Percentiles rank a stretch among this genome's conserved stretches.
phyloP scores from a whole-genome alignment of 2,329 filamentous ascomycete species.

The Cryphonectria japonica region DNA sequence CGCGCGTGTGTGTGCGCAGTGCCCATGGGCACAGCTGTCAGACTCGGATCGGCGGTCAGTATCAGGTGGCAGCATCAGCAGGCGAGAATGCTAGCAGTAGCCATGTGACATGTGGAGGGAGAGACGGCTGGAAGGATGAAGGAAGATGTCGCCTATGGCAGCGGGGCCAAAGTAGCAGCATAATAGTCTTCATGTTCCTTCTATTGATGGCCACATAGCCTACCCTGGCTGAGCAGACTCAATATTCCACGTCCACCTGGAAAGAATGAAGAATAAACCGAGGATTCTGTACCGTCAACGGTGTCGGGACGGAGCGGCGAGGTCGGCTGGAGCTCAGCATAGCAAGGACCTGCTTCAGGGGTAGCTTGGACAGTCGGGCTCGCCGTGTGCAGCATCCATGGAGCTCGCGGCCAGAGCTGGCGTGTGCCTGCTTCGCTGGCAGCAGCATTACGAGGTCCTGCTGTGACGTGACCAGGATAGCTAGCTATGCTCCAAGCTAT shows the following conservation, averaged over 20 bases:
- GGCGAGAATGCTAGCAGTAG: not conserved
- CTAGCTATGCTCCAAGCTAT: constrained; percentile 6
- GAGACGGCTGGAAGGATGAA: constrained; percentile 3
- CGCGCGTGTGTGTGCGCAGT: not conserved
- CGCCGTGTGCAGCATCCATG: constrained; percentile 25
- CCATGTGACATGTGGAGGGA: constrained; percentile 16
- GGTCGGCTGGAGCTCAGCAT: not conserved
- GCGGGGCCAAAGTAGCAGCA: not conserved
- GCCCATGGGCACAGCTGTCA: not conserved
- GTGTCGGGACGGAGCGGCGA: not conserved
- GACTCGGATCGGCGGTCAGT: constrained; percentile 7
- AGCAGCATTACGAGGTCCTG: not conserved
- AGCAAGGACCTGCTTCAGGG: constrained; percentile 25
- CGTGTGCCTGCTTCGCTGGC: constrained; percentile 17
- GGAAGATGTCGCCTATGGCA: not conserved
- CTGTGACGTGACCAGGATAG: constrained; percentile 5
- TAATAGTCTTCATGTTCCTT: not conserved
- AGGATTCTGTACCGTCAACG: not conserved
- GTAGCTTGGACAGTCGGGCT: constrained; percentile 26
- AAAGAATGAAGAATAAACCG: not conserved
- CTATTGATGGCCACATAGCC: not conserved
- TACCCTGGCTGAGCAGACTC: not conserved
- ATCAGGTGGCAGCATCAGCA: not conserved
- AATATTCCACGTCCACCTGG: not conserved
- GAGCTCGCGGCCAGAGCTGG: constrained; percentile 19